Base-by-base conservation (phyloP, 2,329 filamentous ascomycete species). In the Aureobasidium mangrovei region DNA sequence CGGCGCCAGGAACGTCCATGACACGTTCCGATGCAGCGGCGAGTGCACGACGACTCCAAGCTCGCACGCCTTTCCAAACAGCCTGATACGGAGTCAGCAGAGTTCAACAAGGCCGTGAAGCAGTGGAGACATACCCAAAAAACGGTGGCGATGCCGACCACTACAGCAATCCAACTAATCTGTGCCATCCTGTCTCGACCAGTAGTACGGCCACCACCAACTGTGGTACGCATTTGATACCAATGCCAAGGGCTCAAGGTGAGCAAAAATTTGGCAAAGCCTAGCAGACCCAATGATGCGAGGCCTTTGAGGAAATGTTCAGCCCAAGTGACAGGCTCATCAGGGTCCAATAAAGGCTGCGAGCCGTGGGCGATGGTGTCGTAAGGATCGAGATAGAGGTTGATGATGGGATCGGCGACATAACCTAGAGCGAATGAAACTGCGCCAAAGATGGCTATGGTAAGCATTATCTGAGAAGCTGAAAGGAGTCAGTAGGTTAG, bases 281-380 rank as follows among this genome's bases (percentile, higher is more conserved):
- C 91, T 18, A 97, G 73, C 5, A 97, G 73, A 6, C 93, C 93
- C 47, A 97, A 78, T 4, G 88, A 91, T n/a, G 91, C 84, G 60
- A 96, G 77, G 0, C 93, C 93, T 69, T 96, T 96, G 56, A 86
- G 59, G 61, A 96, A 93, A 66, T 98, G 93, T 62, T 87, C 82
- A 5, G 75, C 63, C 91, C 91, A 97, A 1, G 82, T 80, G 1
- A 70, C 70, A 9, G 76, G 67, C 56, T 79, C 75, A 35, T 79
- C 73, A 10, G 49, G 6, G 8, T 79, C 76, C 24, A 63, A 65
- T 24, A 57, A 26, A 18, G 54, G 38, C n/a, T 55, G 32, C 9
- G 48, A 36, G 18, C 52, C 53, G 24, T 46, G 46, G 31, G 64
- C 64, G 7, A 77, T 63, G 9, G 70, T 71, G 41, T 66, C 64